Evolutionary conservation across 202 grass and related monocot species (phyloP), one percentile per base, ranked within the genome.

Genomic region (Brachypodium distachyon): DNA sequence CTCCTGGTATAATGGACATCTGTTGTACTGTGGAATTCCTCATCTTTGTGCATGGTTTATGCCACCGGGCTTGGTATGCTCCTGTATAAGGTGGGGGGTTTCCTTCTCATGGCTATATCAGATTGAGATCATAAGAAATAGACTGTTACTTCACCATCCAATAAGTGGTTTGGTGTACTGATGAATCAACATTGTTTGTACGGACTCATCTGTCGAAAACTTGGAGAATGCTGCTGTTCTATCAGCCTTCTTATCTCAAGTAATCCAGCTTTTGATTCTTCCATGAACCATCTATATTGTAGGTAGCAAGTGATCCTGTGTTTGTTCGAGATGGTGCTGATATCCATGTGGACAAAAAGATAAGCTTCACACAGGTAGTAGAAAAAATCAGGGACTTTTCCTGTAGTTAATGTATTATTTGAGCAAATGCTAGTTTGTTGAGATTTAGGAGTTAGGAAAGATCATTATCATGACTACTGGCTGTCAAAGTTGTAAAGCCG

Each of bases 251-350:
- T 77, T 62, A 60, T 72, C 29, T 86, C 42, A 83, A 50, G 61
- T 19, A 78, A 81, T 52, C 63, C 22, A 76, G 56, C 29, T 63
- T 84, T 46, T 72, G 14, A 75, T 71, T 74, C 22, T 79, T 69
- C 44, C 16, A 41, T 51, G 34, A 76, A 56, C 38, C 58, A 25
- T 82, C 25, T 77, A 73, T 85, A 19, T 72, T 12, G 2, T 86
- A 98, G 95, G 91, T 98, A 77, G 89, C 62, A 78, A 88, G 81
- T 79, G 95, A 98, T 70, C 89, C 85, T 3, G 41, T 94, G 49
- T 97, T 92, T 85, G 49, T 58, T 52, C 84, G 91, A 88, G 95
- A 98, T 81, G 95, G 95, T 81, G 70, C 91, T 85, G 91, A 98
- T 54, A 73, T 98, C 23, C 84, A 98, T 77, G 84, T 98, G 7